phyloP scores from a whole-genome alignment of 176 grass and related monocot species.

The Triticum dicoccoides region DNA sequence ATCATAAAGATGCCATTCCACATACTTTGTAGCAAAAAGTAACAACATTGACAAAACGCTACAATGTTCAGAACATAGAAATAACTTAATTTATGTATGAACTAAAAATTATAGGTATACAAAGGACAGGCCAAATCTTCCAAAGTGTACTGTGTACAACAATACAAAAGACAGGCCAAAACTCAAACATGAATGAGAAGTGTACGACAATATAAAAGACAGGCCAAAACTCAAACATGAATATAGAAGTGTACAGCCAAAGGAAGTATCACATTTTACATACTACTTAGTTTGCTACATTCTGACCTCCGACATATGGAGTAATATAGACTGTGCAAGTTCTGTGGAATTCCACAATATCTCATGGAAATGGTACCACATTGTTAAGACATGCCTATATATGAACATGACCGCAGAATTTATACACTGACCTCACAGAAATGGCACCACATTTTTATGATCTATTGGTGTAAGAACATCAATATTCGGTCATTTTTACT shows the following conservation, averaged over 20 bases:
- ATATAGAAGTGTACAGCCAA: not conserved
- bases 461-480: not conserved
- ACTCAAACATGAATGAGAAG: not conserved
- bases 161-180: not conserved
- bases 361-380: not conserved
- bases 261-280: not conserved
- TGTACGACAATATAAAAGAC: not conserved
- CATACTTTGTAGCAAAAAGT: not conserved
- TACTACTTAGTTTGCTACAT: not conserved
- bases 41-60: not conserved
- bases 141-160: not conserved
- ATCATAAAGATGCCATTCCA: not conserved
- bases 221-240: not conserved
- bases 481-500: not conserved
- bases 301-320: not conserved
- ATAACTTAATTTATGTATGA: not conserved
- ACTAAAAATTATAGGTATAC: not conserved
- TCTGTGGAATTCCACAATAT: not conserved
- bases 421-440: not conserved
- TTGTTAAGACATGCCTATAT: not conserved
- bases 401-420: not conserved
- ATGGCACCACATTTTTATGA: not conserved
- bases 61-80: not conserved
- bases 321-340: not conserved
- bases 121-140: not conserved